A percentile compares a stretch with the other conserved stretches of the same genome.
Conservation (phyloP, 2,329 filamentous ascomycete genomes). For the Xylaria sp. region DNA sequence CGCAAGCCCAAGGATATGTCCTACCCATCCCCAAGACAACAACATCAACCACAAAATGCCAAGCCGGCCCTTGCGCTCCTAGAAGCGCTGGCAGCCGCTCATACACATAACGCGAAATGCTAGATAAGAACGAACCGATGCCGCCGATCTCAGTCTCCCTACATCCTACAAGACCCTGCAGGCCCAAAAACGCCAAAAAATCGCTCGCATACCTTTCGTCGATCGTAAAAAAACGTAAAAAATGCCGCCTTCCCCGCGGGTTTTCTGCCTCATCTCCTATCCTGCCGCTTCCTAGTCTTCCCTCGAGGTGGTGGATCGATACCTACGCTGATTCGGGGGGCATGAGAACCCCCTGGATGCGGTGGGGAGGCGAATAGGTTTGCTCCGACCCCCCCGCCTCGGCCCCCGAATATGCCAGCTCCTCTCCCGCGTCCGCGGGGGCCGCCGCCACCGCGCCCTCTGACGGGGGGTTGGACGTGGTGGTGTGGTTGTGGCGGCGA, state of each 20-base stretch:
- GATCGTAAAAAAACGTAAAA: neutral
- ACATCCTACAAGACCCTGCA: neutral
- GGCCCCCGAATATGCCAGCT: conserved; percentile 5
- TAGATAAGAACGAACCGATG: neutral
- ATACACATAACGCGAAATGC: neutral
- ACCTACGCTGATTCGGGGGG: neutral
- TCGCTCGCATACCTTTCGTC: neutral
- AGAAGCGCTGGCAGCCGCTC: neutral
- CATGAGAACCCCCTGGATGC: conserved; percentile 3
- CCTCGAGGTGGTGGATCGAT: conserved; percentile 22
- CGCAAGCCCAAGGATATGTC: neutral
- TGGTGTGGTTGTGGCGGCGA: conserved; percentile 7
- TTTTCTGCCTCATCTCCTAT: conserved; percentile 3
- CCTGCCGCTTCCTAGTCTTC: conserved; percentile 33
- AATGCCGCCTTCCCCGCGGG: neutral
- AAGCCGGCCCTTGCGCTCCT: neutral
- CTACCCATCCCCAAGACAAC: neutral
- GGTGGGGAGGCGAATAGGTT: conserved; percentile 8
- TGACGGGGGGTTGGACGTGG: neutral
- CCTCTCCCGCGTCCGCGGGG: conserved; percentile 10
- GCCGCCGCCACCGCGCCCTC: conserved; percentile 6
- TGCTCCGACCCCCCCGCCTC: conserved; percentile 12
- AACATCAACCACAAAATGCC: neutral
- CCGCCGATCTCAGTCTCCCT: neutral
- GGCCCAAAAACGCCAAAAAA: neutral